Evolutionary conservation across 1,284 basidiomycete species (phyloP).

Genomic region (Heterobasidion parviporum): DNA sequence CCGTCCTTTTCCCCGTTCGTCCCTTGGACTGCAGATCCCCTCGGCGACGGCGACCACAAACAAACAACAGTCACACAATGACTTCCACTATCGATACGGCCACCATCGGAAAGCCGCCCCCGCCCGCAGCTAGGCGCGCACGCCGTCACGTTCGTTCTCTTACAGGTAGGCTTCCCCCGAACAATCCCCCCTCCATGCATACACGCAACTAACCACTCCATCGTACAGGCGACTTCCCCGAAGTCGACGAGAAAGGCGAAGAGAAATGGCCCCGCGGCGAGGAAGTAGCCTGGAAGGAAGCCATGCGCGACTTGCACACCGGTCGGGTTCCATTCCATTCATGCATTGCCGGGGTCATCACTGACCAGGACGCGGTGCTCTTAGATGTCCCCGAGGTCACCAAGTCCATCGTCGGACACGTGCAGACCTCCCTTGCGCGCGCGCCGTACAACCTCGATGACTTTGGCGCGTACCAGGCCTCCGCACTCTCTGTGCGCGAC

Average conservation of each 20-base stretch:
- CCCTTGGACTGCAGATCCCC: no score
- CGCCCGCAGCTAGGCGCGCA: constrained; percentile 22
- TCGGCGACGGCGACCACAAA: neutral
- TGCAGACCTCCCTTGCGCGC: constrained; percentile 81
- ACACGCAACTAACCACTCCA: constrained; percentile 1
- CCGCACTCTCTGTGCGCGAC: constrained; percentile 78
- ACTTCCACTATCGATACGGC: constrained; percentile 53
- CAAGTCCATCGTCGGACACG: constrained; percentile 76
- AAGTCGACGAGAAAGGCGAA: constrained; percentile 64
- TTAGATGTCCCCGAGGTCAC: constrained; percentile 63
- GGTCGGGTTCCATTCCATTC: constrained; percentile 29
- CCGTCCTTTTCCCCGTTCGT: neutral
- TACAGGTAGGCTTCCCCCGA: constrained; percentile 40
- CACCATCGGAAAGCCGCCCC: constrained; percentile 49
- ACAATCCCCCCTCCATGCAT: neutral
- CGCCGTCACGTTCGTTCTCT: constrained; percentile 68
- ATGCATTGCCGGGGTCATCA: neutral
- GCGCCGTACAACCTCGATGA: constrained; percentile 84
- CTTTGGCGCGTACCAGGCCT: constrained; percentile 73
- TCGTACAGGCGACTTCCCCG: constrained; percentile 60
- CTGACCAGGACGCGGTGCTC: neutral
- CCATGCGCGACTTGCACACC: constrained; percentile 47
- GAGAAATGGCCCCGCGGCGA: constrained; percentile 85
- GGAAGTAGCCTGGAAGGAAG: constrained; percentile 71
- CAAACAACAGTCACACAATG: constrained; percentile 20